These are phyloP conservation scores for Panicum hallii DNA, from an alignment of 202 grass and related monocot species.

Conservation along the genomic window DNA sequence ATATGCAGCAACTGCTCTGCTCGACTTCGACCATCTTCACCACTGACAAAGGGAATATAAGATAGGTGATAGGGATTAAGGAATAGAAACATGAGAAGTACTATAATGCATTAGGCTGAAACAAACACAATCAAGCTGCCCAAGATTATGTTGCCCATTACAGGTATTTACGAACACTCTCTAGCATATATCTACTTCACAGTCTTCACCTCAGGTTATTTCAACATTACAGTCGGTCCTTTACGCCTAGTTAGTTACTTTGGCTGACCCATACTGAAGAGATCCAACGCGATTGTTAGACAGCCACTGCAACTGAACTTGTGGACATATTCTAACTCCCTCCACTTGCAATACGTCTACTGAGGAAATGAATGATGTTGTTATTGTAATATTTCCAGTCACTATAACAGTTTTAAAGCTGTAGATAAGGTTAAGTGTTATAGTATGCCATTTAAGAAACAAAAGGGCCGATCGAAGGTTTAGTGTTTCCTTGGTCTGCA, in stretches of 20 bases:
- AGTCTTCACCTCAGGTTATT: constrained; percentile 15
- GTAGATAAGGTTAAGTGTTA: neutral
- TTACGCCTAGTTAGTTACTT: neutral
- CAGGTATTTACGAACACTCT: neutral
- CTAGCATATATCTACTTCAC: neutral
- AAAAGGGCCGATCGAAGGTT: neutral
- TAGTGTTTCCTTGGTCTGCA: neutral
- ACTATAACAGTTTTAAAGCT: neutral
- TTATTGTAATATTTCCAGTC: neutral
- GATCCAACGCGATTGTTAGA: neutral
- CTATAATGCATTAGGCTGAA: constrained; percentile 5
- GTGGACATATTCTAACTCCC: neutral
- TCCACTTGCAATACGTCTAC: neutral
- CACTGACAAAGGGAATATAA: constrained; percentile 60
- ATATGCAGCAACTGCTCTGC: constrained; percentile 95
- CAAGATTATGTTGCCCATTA: constrained; percentile 6
- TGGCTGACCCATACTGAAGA: constrained; percentile 2
- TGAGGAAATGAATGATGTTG: neutral
- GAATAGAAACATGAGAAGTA: constrained; percentile 14
- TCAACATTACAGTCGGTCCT: neutral
- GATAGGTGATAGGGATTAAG: constrained; percentile 1
- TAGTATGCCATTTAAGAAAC: neutral
- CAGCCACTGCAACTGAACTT: neutral
- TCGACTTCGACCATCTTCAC: constrained; percentile 98
- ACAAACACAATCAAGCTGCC: neutral